Evolutionary conservation across 2,329 filamentous ascomycete genomes (phyloP), one percentile per base, ranked within the genome.

Genomic region (Trichoderma semiorbis): DNA sequence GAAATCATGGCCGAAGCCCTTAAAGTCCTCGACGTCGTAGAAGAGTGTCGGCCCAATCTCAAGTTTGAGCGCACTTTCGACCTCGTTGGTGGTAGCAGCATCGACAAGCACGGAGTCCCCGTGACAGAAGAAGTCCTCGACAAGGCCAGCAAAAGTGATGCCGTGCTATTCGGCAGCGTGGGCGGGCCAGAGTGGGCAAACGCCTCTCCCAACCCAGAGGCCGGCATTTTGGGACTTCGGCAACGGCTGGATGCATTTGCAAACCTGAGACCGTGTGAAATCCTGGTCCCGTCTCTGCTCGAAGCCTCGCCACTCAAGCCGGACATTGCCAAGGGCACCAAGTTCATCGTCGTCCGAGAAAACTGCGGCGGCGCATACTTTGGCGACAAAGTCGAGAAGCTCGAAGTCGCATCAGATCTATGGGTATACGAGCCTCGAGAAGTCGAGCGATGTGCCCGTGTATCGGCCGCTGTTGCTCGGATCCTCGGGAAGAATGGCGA

Each of bases 281-380:
- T 84, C 61, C 81, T 85, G 24, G 82, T 83, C 1, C 81, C 81
- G 1, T 82, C 83, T 3, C 76, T 83, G 0, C 77, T 82, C 16
- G 78, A 79, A 7, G 77, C 81, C 18, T 84, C 82, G 0, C 84
- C 85, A 1, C 80, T 87, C 72, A 86, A 85, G 73, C 74, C 80
- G 2, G 81, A 83, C 8, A 78, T 85, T 21, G 83, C 85, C 28
- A 74, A 76, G 1, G 85, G 83, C 6, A 83, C 84, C 21, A 82
- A 85, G 71, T 85, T 86, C 74, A 82, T 86, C 72, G 80, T 87
- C 3, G 81, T 87, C 16, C 78, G 85, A 18, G 85, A 87, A 76
- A 86, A 86, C 73, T 85, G 83, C 72, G 84, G 84, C 7, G 85
- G 85, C 11, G 84, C 84, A 1, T 87, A 85, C 74, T 86, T 84